phyloP scores from a whole-genome alignment of 139 green algal species.

The Auxenochlorella pyrenoidosa region DNA sequence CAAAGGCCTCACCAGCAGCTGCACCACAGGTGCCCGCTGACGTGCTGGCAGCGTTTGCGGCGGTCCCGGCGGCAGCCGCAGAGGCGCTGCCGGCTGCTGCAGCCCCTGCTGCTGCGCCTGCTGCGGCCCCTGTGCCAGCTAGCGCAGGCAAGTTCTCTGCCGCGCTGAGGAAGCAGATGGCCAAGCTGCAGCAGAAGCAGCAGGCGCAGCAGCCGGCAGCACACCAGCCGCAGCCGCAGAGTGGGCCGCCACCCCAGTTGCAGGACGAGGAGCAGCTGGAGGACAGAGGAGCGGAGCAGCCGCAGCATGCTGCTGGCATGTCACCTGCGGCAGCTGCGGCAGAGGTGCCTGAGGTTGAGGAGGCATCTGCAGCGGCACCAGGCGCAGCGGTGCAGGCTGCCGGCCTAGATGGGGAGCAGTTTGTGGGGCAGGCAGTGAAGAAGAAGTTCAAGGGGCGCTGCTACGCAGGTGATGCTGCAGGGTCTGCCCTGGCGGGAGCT shows the following conservation, averaged over 20 bases:
- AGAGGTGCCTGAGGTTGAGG: too few species aligned
- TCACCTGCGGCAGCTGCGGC: not conserved
- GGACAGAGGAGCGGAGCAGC: not conserved
- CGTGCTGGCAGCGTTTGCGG: slow-evolving; percentile 12
- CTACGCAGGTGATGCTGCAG: not conserved
- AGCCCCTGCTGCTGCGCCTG: not conserved
- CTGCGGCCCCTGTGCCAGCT: not conserved
- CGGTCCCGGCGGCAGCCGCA: not conserved
- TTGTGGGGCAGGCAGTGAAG: not conserved
- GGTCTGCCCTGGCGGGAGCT: not conserved
- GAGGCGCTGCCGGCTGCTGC: not conserved
- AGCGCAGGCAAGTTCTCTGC: slow-evolving; percentile 1
- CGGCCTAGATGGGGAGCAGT: slow-evolving; percentile 1
- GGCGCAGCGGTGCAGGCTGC: not conserved
- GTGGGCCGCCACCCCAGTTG: not conserved
- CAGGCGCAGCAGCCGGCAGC: not conserved
- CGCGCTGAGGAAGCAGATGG: slow-evolving; percentile 12
- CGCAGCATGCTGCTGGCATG: not conserved
- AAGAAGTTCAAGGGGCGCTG: slow-evolving; percentile 1
- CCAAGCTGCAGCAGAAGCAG: not conserved
- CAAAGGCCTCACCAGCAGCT: not conserved
- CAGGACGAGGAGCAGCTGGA: not conserved
- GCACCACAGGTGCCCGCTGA: not conserved
- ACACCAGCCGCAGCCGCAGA: not conserved
- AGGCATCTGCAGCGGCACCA: too few species aligned